A percentile compares a stretch with the other conserved stretches of the same genome.
These are phyloP conservation scores for Botrytis sinoallii DNA, from an alignment of 2,329 filamentous ascomycete species.

Conservation along the genomic window DNA sequence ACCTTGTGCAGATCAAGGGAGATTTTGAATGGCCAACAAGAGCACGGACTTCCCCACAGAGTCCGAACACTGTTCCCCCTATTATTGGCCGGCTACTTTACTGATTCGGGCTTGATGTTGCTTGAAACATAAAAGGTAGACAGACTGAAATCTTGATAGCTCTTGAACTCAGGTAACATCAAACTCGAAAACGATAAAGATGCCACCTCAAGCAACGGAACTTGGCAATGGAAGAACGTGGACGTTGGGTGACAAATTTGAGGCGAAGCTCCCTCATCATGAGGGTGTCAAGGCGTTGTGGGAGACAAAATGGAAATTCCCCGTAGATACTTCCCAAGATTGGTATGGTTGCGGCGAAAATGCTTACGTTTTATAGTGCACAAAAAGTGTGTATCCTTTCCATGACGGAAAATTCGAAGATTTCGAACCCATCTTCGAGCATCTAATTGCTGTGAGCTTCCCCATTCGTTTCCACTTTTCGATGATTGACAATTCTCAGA, in stretches of 20 bases:
- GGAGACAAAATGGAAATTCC: slow-evolving; percentile 74
- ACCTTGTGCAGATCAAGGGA: not conserved
- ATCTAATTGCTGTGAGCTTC: slow-evolving; percentile 52
- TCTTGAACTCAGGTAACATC: not conserved
- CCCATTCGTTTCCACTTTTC: not conserved
- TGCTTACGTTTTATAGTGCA: slow-evolving; percentile 41
- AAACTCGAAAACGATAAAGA: not conserved
- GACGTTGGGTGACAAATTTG: slow-evolving; percentile 19
- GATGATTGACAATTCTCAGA: slow-evolving; percentile 34
- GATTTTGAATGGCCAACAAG: not conserved
- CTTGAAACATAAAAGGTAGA: not conserved
- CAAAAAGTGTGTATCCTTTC: slow-evolving; percentile 67
- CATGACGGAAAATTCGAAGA: slow-evolving; percentile 68
- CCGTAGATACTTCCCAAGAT: slow-evolving; percentile 43
- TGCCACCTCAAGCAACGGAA: slow-evolving; percentile 5
- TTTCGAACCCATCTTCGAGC: slow-evolving; percentile 66
- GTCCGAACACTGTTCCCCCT: not conserved
- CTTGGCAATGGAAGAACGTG: slow-evolving; percentile 15
- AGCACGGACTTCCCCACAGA: slow-evolving; percentile 12
- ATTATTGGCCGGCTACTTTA: not conserved
- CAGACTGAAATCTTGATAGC: not conserved
- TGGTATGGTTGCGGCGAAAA: not conserved
- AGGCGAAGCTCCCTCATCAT: slow-evolving; percentile 27
- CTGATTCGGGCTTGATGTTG: not conserved
- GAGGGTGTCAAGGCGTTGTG: slow-evolving; percentile 57